Base-by-base conservation (phyloP, 2,329 filamentous ascomycete genomes). In the Ceratocystis destructans region DNA sequence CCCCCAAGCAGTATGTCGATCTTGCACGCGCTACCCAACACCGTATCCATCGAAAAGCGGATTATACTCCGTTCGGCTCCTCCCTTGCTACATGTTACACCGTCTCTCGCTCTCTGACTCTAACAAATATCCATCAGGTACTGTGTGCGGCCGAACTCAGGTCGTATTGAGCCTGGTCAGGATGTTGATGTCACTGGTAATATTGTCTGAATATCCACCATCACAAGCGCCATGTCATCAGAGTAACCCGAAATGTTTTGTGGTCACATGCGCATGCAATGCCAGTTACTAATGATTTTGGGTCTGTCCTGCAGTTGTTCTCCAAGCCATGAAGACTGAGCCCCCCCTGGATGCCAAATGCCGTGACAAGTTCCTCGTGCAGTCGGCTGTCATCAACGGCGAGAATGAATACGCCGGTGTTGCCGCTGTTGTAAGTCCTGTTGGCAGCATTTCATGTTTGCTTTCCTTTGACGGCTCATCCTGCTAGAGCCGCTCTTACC, bases 251-350 rank as follows among this genome's bases (percentile, higher is more conserved):
- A 15, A 53, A 53, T 53, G 48, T 25, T 53, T 25, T 53, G 48
- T 25, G 20, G 67, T 71, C 69, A 71, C 66, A 70, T 67, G 64
- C 64, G 66, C 68, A 70, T 72, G 65, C 72, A 70, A 68, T 46
- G 25, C 55, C 25, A 33, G 25, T 59, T 59, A 37, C 55, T 59
- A 59, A 59, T 20, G 1, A 17, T n/a, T 25, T 41, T 25, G 20
- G 37, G 15, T 66, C 17, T 41, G 17, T 41, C 20, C 25, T 25
- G 64, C 69, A 95, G 94, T 99, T 67, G 86, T 97, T 46, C 85
- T 99, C 53, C 94, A 99, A 79, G 91, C 93, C 28, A 96, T 99
- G 94, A 96, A 96, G 81, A 85, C 90, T 73, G 92, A 97, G 73
- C 93, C 93, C 66, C 84, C 92, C 22, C 76, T 81, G 67, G 92